A percentile compares a stretch with the other conserved stretches of the same genome.
These are phyloP conservation scores for Vitis rotundifolia DNA, from an alignment of 164 flowering plant genomes.

Conservation along the genomic window DNA sequence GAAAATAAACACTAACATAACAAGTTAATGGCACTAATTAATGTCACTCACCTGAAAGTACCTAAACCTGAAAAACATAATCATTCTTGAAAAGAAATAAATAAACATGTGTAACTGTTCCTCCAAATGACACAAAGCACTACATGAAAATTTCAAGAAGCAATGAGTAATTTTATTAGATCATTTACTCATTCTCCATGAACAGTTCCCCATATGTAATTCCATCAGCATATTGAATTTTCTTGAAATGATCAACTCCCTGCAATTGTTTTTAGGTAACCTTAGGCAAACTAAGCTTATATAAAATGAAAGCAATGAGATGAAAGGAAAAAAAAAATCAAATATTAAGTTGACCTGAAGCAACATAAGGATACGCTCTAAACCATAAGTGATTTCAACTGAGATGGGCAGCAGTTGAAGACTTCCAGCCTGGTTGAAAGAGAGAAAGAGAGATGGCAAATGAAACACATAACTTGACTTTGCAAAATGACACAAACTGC, in stretches of 20 bases:
- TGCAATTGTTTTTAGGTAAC: slow-evolving; percentile 28
- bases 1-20: too few relatives aligned
- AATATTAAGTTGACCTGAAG: slow-evolving; percentile 69
- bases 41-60: too few relatives aligned
- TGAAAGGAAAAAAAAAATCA: not conserved
- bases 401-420: slow-evolving; percentile 79
- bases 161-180: slow-evolving; percentile 7
- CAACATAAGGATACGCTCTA: slow-evolving; percentile 93
- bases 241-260: slow-evolving; percentile 99
- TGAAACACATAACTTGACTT: slow-evolving; percentile 1
- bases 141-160: not conserved
- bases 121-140: not conserved
- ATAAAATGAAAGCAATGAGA: slow-evolving; percentile 1
- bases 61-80: too few relatives aligned
- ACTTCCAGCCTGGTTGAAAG: slow-evolving; percentile 78
- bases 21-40: too few relatives aligned
- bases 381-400: slow-evolving; percentile 99
- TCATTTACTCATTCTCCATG: slow-evolving; percentile 84
- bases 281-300: slow-evolving; percentile 8
- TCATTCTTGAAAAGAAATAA: too few relatives aligned
- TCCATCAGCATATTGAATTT: slow-evolving; percentile 89
- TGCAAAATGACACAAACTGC: not conserved
- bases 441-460: slow-evolving; percentile 2
- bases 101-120: not conserved
- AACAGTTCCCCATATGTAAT: slow-evolving; percentile 97